Percentiles rank a stretch among this genome's conserved stretches.
Evolutionary conservation across 2,329 filamentous ascomycete species (phyloP).

Genomic region (Chalaropsis thielavioides): DNA sequence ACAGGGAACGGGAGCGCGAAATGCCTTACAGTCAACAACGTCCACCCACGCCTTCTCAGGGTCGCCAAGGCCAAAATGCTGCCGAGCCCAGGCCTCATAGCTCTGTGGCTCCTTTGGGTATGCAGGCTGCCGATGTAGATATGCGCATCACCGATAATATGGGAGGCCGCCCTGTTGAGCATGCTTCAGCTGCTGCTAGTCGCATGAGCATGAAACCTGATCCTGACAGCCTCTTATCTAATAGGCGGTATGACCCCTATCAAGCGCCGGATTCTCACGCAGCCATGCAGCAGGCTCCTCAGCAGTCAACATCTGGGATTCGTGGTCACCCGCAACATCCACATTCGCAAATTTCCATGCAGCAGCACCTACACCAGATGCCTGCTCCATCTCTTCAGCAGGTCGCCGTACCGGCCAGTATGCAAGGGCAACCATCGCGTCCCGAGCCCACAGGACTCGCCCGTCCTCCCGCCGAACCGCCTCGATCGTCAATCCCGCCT

Average conservation of each 20-base stretch:
- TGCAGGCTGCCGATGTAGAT: conserved; percentile 13
- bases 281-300: not conserved
- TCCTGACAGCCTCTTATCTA: conserved; percentile 3
- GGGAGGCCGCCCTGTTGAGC: conserved; percentile 3
- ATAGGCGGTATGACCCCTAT: conserved; percentile 3
- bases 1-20: conserved; percentile 18
- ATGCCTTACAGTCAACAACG: conserved; percentile 18
- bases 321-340: conserved; percentile 1
- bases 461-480: not conserved
- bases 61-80: not conserved
- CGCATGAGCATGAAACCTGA: conserved; percentile 15
- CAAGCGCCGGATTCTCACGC: not conserved
- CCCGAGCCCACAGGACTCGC: not conserved
- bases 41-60: not conserved
- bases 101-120: not conserved
- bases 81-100: not conserved
- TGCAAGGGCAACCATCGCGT: not conserved
- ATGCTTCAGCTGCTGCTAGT: conserved; percentile 5
- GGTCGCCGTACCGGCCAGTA: not conserved
- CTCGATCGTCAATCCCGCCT: not conserved
- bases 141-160: not conserved
- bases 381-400: not conserved
- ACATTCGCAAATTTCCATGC: conserved; percentile 7
- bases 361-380: conserved; percentile 8
- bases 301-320: not conserved